Evolutionary conservation across 208 protist genomes (phyloP), one percentile per base, ranked within the genome.

Genomic region (Leishmania gerbilli): DNA sequence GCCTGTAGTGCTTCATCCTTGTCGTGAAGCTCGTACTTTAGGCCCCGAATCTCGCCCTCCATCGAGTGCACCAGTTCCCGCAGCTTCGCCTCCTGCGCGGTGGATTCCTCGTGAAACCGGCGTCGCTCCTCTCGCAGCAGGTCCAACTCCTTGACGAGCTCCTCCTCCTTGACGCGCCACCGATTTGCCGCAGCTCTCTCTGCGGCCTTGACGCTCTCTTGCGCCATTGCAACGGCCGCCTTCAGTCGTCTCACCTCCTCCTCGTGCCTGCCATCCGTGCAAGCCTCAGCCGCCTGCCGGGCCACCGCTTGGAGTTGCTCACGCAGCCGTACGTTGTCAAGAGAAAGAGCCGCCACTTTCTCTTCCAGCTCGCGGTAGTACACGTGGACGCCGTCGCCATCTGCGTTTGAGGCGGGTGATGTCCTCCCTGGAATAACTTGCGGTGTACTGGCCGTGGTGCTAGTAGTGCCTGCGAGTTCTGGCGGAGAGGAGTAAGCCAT

Each of bases 171-270:
- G 13, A 78, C 81, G 4, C 77, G 79, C 89, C 87, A 93, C 21
- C 86, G 81, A 68, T 75, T 72, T 17, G 79, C 83, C 0, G 89
- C 86, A 21, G 76, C 82, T 7, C 55, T 49, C 47, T 85, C 82
- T 0, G 84, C 83, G 3, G 79, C 86, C 31, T 67, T 60, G 3
- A 81, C 64, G 7, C 81, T 37, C 13, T 74, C 58, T 65, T 87
- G 62, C 60, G 77, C 65, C 24, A 86, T 31, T 7, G 78, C 64
- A n/a, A 93, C 58, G 15, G 82, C 81, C 17, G 87, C 80, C 51
- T 85, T 84, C 67, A 93, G 81, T 17, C 27, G 88, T 40, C 90
- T 72, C 34, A 98, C 88, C 11, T 97, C 87, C 68, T 97, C 93
- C 37, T 91, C 87, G 49, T 95, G 86, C 19, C 77, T 62, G 72